phyloP scores from a whole-genome alignment of 805 yeast species.

The Torulaspora franciscae region DNA sequence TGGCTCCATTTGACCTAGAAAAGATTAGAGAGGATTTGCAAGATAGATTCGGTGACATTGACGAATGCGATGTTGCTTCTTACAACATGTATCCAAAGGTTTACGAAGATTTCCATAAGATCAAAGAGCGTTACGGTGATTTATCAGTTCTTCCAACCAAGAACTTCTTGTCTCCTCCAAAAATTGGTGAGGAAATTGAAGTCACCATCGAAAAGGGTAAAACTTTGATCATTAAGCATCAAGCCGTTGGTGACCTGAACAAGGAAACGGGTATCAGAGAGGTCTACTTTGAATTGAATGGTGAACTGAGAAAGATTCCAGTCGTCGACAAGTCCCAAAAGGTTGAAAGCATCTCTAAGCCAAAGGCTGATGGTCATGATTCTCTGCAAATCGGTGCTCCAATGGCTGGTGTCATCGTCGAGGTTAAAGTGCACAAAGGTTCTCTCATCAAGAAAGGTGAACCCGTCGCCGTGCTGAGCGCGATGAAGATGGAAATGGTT shows the following conservation, averaged over 20 bases:
- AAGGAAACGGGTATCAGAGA: slow-evolving; percentile 86
- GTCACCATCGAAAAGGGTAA: slow-evolving; percentile 95
- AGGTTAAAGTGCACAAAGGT: slow-evolving; percentile 85
- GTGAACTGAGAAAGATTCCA: slow-evolving; percentile 94
- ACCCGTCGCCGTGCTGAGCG: slow-evolving; percentile 86
- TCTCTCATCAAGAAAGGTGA: slow-evolving; percentile 93
- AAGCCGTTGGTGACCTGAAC: slow-evolving; percentile 88
- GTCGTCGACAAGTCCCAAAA: slow-evolving; percentile 85
- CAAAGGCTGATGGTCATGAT: slow-evolving; percentile 84
- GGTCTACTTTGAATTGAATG: slow-evolving; percentile 95
- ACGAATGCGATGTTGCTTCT: slow-evolving; percentile 88
- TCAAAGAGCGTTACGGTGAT: slow-evolving; percentile 78
- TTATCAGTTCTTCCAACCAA: slow-evolving; percentile 90
- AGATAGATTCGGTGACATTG: slow-evolving; percentile 71
- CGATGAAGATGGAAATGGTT: slow-evolving; percentile 99
- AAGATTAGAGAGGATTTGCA: slow-evolving; percentile 67
- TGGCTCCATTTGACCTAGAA: slow-evolving; percentile 77
- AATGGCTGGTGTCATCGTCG: slow-evolving; percentile 98
- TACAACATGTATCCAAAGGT: slow-evolving; percentile 98
- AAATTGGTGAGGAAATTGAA: slow-evolving; percentile 78
- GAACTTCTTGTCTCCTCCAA: slow-evolving; percentile 82
- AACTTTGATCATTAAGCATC: slow-evolving; percentile 79
- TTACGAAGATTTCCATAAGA: slow-evolving; percentile 77
- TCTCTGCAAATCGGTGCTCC: slow-evolving; percentile 96
- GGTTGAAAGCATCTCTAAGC: slow-evolving; percentile 77